Base-by-base conservation (phyloP, 345 rosid species). In the Erucastrum elatum region DNA sequence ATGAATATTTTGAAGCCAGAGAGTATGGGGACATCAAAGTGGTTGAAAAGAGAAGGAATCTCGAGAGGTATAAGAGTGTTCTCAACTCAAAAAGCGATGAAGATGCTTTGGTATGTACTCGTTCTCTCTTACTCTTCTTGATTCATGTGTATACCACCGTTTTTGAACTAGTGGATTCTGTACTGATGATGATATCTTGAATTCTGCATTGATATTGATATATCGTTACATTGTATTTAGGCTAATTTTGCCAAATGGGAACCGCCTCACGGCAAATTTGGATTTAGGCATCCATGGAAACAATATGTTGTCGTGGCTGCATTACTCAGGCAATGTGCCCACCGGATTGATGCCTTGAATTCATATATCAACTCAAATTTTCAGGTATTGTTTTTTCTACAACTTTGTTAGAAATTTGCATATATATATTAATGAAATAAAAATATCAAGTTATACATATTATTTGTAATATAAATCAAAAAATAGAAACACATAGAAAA, bases 211-310 rank as follows among this genome's bases (percentile, higher is more conserved):
- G 29, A 56, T 56, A 35, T 35, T 34, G 8, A 35, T 64, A 27
- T 21, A 21, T 21, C 21, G 21, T 21, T 21, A 21, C 12, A 6
- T 8, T 70, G 41, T 35, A 21, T 34, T 21, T 71, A 94, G 98
- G 89, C 85, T 56, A 87, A 84, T 82, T 91, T 91, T 62, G 98
- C 98, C 3, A 90, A 83, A 86, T 95, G 99, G 99, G 99, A 95
- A 83, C 99, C 97, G 7, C 87, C 92, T 87, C 98, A 95, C 56
- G 93, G 98, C 0, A 84, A 84, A 59, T 95, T 91, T 75, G 90
- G 98, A 29, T 81, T 87, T 21, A 84, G 84, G 69, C 86, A 92
- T 63, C 97, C 98, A 9, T 95, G 97, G 98, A 65, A 76, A 26
- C 89, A 87, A 64, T 95, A 91, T 75, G 80, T 87, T 15, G 35